Base-by-base conservation (phyloP, 2,329 filamentous ascomycete species). In the Pyricularia grisea region DNA sequence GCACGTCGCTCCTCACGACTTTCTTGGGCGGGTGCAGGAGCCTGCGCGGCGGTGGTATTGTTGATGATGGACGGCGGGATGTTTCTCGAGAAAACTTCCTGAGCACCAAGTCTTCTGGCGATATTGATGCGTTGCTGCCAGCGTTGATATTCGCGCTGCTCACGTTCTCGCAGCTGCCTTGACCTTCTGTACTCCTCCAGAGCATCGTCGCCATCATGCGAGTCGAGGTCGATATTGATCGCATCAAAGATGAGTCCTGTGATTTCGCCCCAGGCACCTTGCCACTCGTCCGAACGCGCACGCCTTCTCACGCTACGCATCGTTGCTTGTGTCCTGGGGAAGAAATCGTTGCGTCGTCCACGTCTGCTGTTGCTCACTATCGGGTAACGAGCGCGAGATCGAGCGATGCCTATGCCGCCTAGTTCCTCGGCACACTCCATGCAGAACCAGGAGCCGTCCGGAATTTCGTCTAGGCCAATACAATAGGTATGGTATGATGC, bases 401-500 rank as follows among this genome's bases (percentile, higher is more conserved):
- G 27, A 31, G 27, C 63, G 20, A 65, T 27, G 23, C 27, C 28
- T n/a, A n/a, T 30, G 63, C 63, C 28, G 63, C 63, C 63, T 11
- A 65, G 63, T 30, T 76, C 75, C 64, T 79, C 72, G 71, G 83
- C 78, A 79, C 95, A 99, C 74, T 91, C 88, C 79, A 95, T 89
- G 81, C 95, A 99, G 78, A 94, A 97, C 94, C 94, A 99, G 72
- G 89, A 83, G 31, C 91, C 92, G 33, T 85, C 81, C 27, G 94
- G 93, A 69, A 97, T 87, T 68, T 84, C 81, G 70, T 94, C 90
- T 67, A 97, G 85, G 42, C 92, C 94, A 71, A 97, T 88, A 78
- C 95, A 99, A 78, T 96, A 92, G 66, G 93, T 93, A 78, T 99
- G 95, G 75, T 94, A 97, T 63, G 92, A 87, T 42, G 90, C 89